These are phyloP conservation scores for Malania oleifera DNA, from an alignment of 164 flowering plant species.

Conservation along the genomic window DNA sequence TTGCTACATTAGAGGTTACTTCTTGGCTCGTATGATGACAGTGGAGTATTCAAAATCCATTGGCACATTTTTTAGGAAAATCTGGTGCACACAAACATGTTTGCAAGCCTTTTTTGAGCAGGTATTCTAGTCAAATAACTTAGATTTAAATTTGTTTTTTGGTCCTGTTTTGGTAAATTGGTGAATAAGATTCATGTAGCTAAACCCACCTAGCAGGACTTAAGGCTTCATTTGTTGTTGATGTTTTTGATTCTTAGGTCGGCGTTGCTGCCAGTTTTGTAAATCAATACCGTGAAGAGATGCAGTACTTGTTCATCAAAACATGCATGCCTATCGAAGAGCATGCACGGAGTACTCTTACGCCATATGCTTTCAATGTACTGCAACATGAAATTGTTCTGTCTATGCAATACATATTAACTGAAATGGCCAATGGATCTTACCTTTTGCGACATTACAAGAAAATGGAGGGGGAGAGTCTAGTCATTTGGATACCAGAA, in stretches of 20 bases:
- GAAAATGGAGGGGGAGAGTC: constrained; percentile 28
- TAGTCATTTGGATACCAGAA: constrained; percentile 32
- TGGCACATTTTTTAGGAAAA: not conserved
- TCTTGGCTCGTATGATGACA: constrained; percentile 1
- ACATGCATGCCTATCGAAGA: constrained; percentile 1
- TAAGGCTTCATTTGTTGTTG: no score
- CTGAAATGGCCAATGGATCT: constrained; percentile 6
- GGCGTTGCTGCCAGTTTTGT: constrained; percentile 1
- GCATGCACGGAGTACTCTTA: not conserved
- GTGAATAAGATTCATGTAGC: no score
- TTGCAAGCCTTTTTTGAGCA: constrained; percentile 1
- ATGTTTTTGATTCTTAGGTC: no score
- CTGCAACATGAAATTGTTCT: constrained; percentile 1
- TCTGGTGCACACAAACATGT: not conserved
- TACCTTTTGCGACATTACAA: constrained; percentile 2
- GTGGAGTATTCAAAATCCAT: not conserved
- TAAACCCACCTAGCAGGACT: no score
- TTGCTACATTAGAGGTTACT: constrained; percentile 1
- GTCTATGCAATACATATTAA: not conserved
- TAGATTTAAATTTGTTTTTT: not conserved
- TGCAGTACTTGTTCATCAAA: not conserved
- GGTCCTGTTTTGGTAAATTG: no score
- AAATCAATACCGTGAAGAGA: not conserved
- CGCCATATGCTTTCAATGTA: constrained; percentile 1
- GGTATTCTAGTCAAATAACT: not conserved